Evolutionary conservation across 768 basidiomycete genomes (phyloP), one percentile per base, ranked within the genome.

Genomic region (Tulasnella sp.): DNA sequence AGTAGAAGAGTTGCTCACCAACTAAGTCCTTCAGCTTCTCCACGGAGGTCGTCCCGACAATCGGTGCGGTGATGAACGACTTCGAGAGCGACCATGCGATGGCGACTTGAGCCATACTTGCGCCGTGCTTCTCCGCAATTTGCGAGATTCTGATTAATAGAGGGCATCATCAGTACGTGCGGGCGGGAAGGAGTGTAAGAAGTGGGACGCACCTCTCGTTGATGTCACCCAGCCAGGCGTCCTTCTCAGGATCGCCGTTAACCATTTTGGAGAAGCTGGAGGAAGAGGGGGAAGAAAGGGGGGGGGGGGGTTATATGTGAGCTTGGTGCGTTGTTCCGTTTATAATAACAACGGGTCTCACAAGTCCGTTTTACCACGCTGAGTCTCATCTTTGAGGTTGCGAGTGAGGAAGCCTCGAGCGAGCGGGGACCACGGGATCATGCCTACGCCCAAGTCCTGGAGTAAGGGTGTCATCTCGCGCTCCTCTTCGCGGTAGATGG

Each of bases 1-100:
- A 35, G 22, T n/a, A 19, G 14, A n/a, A 47, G 4, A 19, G 4
- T 5, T 47, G 6, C 78, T 71, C 77, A 84, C 84, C 84, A 67
- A 87, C 80, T 14, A 87, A 76, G 69, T 88, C 87, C 29, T 82
- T 76, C 47, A 71, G 36, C 26, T 71, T 71, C 5, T 71, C 62
- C 11, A 71, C 9, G n/a, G 44, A 62, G 17, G 69, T 71, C 11
- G 69, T 71, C 19, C 69, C 69, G 37, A 71, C 26, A 29, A 71
- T 71, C 29, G 69, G 69, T 7, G 69, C 69, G 19, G 69, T 71
- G 36, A 71, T 34, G 34, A 62, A 62, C 29, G 47, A 14, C 34
- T 71, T 71, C 3, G 69, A 71, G 26, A 71, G 69, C 29, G 37
- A 63, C 69, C 69, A 71, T 11, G 79, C 80, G 1, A 79, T 32